phyloP scores from a whole-genome alignment of 208 protist genomes.

The Trypanosoma boissoni region DNA sequence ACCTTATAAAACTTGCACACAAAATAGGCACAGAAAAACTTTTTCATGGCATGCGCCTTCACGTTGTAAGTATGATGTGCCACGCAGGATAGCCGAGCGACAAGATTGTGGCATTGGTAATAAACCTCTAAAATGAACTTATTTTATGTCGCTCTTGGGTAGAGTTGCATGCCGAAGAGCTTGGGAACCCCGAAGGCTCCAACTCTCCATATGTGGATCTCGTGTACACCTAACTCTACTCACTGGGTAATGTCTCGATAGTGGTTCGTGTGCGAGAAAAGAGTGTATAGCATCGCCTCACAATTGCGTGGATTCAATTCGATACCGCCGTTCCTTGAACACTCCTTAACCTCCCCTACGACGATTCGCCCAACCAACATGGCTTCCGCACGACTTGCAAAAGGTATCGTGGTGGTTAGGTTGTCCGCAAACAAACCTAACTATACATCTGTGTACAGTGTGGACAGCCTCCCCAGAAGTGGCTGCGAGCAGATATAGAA shows the following conservation, averaged over 20 bases:
- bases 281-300: not conserved
- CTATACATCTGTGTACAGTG: not conserved
- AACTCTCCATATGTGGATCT: not conserved
- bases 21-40: constrained; percentile 2
- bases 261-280: not conserved
- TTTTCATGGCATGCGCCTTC: not conserved
- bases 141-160: constrained; percentile 1
- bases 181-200: not conserved
- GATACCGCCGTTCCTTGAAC: not conserved
- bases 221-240: not conserved
- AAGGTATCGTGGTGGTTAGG: not conserved
- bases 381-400: not conserved
- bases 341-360: not conserved
- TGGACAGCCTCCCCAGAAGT: not conserved
- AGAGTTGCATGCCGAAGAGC: constrained; percentile 8
- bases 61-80: not conserved
- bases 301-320: constrained; percentile 3
- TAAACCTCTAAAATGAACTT: not conserved
- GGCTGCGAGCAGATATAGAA: not conserved
- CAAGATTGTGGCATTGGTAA: not conserved
- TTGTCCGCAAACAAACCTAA: constrained; percentile 4
- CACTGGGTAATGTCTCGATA: not conserved
- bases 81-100: not conserved
- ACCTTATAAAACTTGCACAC: not conserved
- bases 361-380: not conserved